Evolutionary conservation across 768 basidiomycete genomes (phyloP), one percentile per base, ranked within the genome.

Genomic region (Melanogaster broomeanus): DNA sequence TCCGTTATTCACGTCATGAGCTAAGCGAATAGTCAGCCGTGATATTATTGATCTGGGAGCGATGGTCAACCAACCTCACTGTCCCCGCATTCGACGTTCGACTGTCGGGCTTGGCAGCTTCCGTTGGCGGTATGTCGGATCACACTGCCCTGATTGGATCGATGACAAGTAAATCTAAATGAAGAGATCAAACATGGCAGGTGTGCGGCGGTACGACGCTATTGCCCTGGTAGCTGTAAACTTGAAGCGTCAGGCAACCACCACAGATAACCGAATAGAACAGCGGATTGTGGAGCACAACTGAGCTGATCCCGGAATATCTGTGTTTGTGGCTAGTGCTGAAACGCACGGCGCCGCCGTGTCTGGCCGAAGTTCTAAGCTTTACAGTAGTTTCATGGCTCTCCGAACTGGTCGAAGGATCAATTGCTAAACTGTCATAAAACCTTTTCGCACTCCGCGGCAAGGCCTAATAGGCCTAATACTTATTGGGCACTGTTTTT

Each of bases 101-200:
- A 10, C 16, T 49, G 45, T 31, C 33, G 33, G 44, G 5, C n/a
- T 13, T 13, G 11, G 12, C 11, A 31, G 31, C 21, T 24, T 21
- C 22, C 28, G 13, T 21, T 25, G 48, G 40, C 16, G 22, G 28
- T 49, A 19, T 13, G 9, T 24, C 44, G 70, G 70, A 13, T 2
- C 11, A 31, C 12, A 31, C n/a, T n/a, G n/a, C n/a, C n/a, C n/a
- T n/a, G n/a, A n/a, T n/a, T n/a, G n/a, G n/a, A n/a, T n/a, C n/a
- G n/a, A n/a, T n/a, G n/a, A n/a, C n/a, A n/a, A n/a, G n/a, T n/a
- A n/a, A n/a, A n/a, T n/a, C n/a, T n/a, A n/a, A n/a, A n/a, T n/a
- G n/a, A 15, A 13, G 31, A 31, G 31, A 31, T 31, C 31, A 31
- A 31, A 31, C 31, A 13, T n/a, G 31, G 12, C 12, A 13, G 12